Percentiles rank a stretch among this genome's conserved stretches.
phyloP scores from a whole-genome alignment of 768 basidiomycete genomes.

The Phanerodontia chrysosporium region DNA sequence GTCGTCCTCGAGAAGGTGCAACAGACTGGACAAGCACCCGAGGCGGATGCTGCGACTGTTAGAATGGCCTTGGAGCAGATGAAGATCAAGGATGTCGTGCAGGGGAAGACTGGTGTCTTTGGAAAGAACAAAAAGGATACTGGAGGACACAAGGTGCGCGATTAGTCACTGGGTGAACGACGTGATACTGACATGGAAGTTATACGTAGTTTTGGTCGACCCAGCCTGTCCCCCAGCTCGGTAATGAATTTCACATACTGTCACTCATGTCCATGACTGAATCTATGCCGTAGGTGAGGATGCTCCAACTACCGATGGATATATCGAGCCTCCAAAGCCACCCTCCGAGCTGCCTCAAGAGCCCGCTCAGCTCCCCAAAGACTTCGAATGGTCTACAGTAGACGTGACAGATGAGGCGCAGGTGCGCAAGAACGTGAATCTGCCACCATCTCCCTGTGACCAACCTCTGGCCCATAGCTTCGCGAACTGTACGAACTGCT shows the following conservation, averaged over 20 bases:
- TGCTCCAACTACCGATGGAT: constrained; percentile 71
- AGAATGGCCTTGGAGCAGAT: constrained; percentile 68
- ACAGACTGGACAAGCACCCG: constrained; percentile 42
- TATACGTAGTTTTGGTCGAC: constrained; percentile 85
- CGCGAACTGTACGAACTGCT: constrained; percentile 91
- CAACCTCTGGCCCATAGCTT: constrained; percentile 40
- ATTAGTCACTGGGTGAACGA: constrained; percentile 1
- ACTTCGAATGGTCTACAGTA: constrained; percentile 87
- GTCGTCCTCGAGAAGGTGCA: constrained; percentile 64
- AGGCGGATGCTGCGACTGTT: constrained; percentile 62
- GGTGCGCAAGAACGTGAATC: constrained; percentile 45
- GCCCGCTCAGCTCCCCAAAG: constrained; percentile 82
- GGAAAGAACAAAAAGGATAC: constrained; percentile 76
- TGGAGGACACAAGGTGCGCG: constrained; percentile 81
- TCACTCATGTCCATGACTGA: background rate
- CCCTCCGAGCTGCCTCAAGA: constrained; percentile 81
- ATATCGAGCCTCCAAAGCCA: constrained; percentile 79
- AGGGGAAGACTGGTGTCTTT: constrained; percentile 75
- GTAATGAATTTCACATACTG: constrained; percentile 30
- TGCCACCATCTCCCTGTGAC: background rate
- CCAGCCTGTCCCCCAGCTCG: constrained; percentile 92
- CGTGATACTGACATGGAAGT: constrained; percentile 2
- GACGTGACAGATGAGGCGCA: constrained; percentile 76
- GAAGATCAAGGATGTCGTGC: constrained; percentile 80
- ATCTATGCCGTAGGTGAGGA: constrained; percentile 49